These are phyloP conservation scores for Zygosaccharomyces gambellarensis DNA, from an alignment of 805 yeast genomes.

Conservation along the genomic window DNA sequence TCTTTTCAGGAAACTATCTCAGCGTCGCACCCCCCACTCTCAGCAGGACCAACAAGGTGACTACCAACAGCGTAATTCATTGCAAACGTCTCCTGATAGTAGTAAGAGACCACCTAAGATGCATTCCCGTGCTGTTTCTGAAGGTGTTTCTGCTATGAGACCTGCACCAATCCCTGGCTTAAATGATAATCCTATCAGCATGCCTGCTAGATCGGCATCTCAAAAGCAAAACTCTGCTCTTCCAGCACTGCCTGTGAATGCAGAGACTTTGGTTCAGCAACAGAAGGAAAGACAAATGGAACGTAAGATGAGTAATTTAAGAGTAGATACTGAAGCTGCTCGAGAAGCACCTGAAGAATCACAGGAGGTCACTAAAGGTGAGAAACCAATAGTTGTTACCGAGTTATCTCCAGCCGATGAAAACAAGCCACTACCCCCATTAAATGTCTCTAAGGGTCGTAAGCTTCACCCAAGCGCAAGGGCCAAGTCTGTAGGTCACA, in stretches of 20 bases:
- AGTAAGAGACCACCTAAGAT: slow-evolving; percentile 18
- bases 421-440: slow-evolving; percentile 24
- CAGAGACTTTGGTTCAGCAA: slow-evolving; percentile 32
- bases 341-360: background rate
- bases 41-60: slow-evolving; percentile 14
- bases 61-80: slow-evolving; percentile 13
- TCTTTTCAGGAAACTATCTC: slow-evolving; percentile 35
- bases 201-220: slow-evolving; percentile 29
- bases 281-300: slow-evolving; percentile 26
- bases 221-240: slow-evolving; percentile 24
- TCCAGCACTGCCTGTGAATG: slow-evolving; percentile 36
- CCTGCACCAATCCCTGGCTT: background rate
- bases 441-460: slow-evolving; percentile 27
- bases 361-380: slow-evolving; percentile 1
- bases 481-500: slow-evolving; percentile 73
- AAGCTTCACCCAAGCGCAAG: slow-evolving; percentile 75
- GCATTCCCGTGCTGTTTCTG: slow-evolving; percentile 40
- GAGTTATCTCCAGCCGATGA: slow-evolving; percentile 14
- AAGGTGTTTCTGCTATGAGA: slow-evolving; percentile 29
- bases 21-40: slow-evolving; percentile 24
- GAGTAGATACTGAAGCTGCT: slow-evolving; percentile 8
- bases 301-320: slow-evolving; percentile 20
- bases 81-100: slow-evolving; percentile 11
- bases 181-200: slow-evolving; percentile 8
- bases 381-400: slow-evolving; percentile 3